Evolutionary conservation across 164 flowering plant species (phyloP).

Genomic region (Annona cherimola): DNA sequence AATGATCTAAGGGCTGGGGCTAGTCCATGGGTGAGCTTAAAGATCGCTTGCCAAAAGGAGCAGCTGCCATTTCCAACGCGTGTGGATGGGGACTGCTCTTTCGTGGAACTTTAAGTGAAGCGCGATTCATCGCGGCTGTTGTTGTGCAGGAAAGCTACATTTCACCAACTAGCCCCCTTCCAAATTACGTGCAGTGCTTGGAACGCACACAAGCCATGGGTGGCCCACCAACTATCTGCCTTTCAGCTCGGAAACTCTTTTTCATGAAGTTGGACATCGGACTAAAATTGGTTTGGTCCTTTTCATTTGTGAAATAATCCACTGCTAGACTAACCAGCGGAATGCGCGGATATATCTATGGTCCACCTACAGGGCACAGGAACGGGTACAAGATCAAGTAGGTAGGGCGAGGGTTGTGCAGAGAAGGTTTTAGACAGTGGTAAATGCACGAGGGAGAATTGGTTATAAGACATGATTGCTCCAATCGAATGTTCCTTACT

Average conservation of each 20-base stretch:
- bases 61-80: not conserved
- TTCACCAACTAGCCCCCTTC: not conserved
- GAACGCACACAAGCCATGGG: not conserved
- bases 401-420: not conserved
- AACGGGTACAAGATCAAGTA: too few species aligned
- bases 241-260: not conserved
- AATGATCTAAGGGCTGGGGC: too few species aligned
- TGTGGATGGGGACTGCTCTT: not conserved
- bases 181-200: not conserved
- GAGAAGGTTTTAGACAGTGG: not conserved
- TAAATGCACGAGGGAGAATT: not conserved
- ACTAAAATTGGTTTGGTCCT: not conserved
- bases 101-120: not conserved
- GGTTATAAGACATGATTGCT: conserved; percentile 1
- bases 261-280: not conserved
- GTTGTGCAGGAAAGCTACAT: not conserved
- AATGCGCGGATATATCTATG: not conserved
- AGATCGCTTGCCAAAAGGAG: too few species aligned
- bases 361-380: not conserved
- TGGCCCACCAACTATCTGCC: not conserved
- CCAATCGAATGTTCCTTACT: conserved; percentile 11
- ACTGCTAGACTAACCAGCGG: not conserved
- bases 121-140: too few species aligned
- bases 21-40: too few species aligned
- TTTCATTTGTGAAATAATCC: not conserved